phyloP scores from a whole-genome alignment of 2,329 filamentous ascomycete species.

The Aspergillus sp. region DNA sequence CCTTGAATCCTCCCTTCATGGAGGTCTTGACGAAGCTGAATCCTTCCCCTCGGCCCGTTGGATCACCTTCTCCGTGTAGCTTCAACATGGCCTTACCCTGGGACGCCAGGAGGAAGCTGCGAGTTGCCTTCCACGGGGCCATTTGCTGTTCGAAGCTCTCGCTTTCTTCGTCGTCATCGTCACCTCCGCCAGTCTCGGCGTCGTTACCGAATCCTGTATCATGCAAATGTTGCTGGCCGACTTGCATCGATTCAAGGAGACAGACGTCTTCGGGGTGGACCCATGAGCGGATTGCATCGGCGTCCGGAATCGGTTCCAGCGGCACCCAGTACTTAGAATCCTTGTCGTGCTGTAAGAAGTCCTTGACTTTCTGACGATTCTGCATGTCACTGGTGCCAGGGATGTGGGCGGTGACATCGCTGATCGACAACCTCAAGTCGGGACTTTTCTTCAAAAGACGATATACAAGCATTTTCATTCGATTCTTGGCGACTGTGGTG shows the following conservation, averaged over 20 bases:
- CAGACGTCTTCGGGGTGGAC: slow-evolving; percentile 95
- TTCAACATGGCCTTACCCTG: slow-evolving; percentile 95
- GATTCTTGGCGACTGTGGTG: slow-evolving; percentile 92
- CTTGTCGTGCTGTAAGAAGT: slow-evolving; percentile 88
- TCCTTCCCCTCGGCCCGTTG: slow-evolving; percentile 82
- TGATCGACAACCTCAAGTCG: slow-evolving; percentile 60
- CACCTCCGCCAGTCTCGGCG: slow-evolving; percentile 58
- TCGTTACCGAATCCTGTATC: slow-evolving; percentile 77
- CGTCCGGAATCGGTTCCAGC: slow-evolving; percentile 68
- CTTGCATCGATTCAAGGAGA: slow-evolving; percentile 90
- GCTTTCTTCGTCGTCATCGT: slow-evolving; percentile 57
- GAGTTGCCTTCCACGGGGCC: slow-evolving; percentile 92
- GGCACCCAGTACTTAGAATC: slow-evolving; percentile 81
- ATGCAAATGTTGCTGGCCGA: slow-evolving; percentile 80
- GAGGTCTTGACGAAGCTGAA: slow-evolving; percentile 97
- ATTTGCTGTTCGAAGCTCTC: slow-evolving; percentile 79
- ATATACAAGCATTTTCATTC: slow-evolving; percentile 92
- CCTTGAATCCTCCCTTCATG: slow-evolving; percentile 97
- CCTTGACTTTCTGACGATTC: slow-evolving; percentile 92
- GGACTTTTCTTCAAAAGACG: slow-evolving; percentile 73
- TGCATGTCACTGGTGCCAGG: slow-evolving; percentile 90
- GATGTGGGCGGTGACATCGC: slow-evolving; percentile 86
- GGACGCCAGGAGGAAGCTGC: slow-evolving; percentile 90
- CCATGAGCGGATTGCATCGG: slow-evolving; percentile 71
- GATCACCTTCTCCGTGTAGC: slow-evolving; percentile 88